Conservation (phyloP, 257 asterid genomes). For the Thymus quinquecostatus region DNA sequence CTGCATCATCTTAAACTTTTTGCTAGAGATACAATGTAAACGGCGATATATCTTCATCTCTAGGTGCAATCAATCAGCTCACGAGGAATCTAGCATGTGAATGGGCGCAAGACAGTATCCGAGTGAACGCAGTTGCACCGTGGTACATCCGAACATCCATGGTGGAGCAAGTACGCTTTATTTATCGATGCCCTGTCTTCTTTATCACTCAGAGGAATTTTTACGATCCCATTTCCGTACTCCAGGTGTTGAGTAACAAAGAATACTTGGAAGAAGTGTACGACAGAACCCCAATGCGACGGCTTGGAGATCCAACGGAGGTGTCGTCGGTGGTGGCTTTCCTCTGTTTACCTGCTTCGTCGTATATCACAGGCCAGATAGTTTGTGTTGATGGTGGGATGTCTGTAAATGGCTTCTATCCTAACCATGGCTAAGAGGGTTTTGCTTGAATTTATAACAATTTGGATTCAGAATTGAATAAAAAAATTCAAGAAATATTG, state of each 20-base stretch:
- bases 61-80: constrained; percentile 79
- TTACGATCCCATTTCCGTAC: constrained; percentile 16
- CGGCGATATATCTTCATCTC: constrained; percentile 5
- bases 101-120: constrained; percentile 68
- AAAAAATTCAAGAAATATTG: too few relatives aligned
- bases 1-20: background rate
- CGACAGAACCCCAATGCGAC: constrained; percentile 62
- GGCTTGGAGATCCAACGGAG: constrained; percentile 71
- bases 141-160: constrained; percentile 71
- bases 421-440: constrained; percentile 28
- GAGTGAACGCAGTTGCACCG: constrained; percentile 76
- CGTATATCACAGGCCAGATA: constrained; percentile 70
- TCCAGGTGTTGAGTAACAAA: constrained; percentile 50
- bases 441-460: background rate
- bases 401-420: constrained; percentile 67
- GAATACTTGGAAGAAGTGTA: constrained; percentile 59
- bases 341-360: constrained; percentile 74
- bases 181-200: background rate
- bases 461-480: too few relatives aligned
- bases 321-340: constrained; percentile 70
- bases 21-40: background rate
- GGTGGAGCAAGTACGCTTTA: constrained; percentile 59
- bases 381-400: constrained; percentile 73
- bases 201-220: too few relatives aligned
- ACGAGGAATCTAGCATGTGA: constrained; percentile 70